Percentiles rank a stretch among this genome's conserved stretches.
phyloP scores from a whole-genome alignment of 2,329 filamentous ascomycete genomes.

The Talaromyces sp. region DNA sequence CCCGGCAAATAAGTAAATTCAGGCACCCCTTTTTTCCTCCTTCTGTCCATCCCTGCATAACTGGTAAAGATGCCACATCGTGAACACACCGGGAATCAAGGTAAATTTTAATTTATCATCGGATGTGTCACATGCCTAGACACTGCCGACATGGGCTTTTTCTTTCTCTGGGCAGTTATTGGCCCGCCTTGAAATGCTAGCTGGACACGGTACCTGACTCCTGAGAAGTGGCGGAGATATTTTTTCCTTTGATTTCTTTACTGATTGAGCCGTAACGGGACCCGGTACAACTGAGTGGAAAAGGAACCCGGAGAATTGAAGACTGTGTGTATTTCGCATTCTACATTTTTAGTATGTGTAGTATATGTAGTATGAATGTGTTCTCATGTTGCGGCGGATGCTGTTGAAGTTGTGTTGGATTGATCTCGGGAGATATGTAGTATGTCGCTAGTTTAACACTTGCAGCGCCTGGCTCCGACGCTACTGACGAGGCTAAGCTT shows the following conservation, averaged over 20 bases:
- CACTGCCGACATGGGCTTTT: not conserved
- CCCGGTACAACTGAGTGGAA: not conserved
- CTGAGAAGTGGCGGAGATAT: not conserved
- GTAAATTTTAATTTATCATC: not conserved
- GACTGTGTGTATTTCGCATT: not conserved
- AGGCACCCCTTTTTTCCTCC: not conserved
- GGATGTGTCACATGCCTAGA: not conserved
- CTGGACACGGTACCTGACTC: not conserved
- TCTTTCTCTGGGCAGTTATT: not conserved
- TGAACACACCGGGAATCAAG: not conserved
- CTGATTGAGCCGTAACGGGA: not conserved
- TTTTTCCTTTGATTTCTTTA: not conserved
- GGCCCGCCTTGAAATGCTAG: not conserved
- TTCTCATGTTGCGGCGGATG: not conserved
- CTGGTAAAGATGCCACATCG: not conserved
- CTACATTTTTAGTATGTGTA: not conserved
- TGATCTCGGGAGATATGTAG: not conserved
- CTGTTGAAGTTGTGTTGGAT: not conserved
- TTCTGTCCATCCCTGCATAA: constrained; percentile 15
- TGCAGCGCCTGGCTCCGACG: constrained; percentile 4
- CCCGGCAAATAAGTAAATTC: not conserved
- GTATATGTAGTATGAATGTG: not conserved
- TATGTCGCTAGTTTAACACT: constrained; percentile 1
- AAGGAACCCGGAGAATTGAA: not conserved
- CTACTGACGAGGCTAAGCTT: not conserved